Base-by-base conservation (phyloP, 2,329 filamentous ascomycete genomes). In the Penicillium janthinellum region DNA sequence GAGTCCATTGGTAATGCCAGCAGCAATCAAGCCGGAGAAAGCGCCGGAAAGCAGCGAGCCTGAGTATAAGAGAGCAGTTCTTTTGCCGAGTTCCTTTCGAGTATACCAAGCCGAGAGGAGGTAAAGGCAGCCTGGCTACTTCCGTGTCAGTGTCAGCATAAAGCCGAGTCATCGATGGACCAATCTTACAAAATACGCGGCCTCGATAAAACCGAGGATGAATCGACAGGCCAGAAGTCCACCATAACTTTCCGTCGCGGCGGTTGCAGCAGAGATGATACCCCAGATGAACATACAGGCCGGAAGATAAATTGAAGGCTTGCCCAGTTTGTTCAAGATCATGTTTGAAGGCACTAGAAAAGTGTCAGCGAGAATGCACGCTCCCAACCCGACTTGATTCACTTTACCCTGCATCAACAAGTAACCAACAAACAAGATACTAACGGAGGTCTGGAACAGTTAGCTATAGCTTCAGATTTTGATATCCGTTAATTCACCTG, bases 371-470 rank as follows among this genome's bases (percentile, higher is more conserved):
- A 20, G 17, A 8, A 7, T 17, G 5, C 38, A 41, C 38, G 38
- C 10, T 20, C n/a, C n/a, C 4, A 41, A n/a, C 38, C 3, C 20
- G 38, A n/a, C 38, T 6, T 8, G 38, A 5, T 17, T 20, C 3
- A 41, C 2, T n/a, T 17, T 20, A 41, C 38, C 38, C 38, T 41
- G 38, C 38, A 41, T 41, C 38, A 70, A 54, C 28, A 73, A 66
- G 31, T 71, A 70, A 15, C 66, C 70, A 35, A 72, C 67, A 10
- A 41, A 41, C 38, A 41, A 12, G 17, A 41, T 41, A 17, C 38
- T 41, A n/a, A 41, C 38, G 6, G 38, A 17, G 38, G 38, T 41
- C 38, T 41, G 38, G 8, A 17, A 41, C 38, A 20, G 5, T n/a
- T n/a, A 17, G n/a, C 6, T 41, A 20, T 41, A 20, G n/a, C 38